Conservation (phyloP, 345 rosid genomes). For the Linum usitatissimum region DNA sequence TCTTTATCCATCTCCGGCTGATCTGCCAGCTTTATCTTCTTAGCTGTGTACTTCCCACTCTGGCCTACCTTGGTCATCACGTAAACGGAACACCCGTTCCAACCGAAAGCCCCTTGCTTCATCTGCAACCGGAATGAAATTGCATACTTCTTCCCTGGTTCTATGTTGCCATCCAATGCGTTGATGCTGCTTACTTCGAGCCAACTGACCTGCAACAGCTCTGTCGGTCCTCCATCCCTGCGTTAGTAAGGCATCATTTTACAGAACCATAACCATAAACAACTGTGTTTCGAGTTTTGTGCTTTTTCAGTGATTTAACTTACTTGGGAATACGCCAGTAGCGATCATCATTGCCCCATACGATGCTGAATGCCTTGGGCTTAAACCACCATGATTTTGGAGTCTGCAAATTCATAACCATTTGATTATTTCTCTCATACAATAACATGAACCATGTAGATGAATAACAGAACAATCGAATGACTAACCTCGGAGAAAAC, state of each 20-base stretch:
- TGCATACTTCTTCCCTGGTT: slow-evolving; percentile 10
- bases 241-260: not conserved
- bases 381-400: not conserved
- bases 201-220: slow-evolving; percentile 47
- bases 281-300: not conserved
- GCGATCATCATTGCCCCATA: slow-evolving; percentile 5
- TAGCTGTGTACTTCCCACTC: slow-evolving; percentile 30
- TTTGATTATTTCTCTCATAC: no score
- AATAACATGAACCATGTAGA: not conserved
- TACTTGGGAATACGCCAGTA: not conserved
- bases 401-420: not conserved
- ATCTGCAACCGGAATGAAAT: slow-evolving; percentile 31
- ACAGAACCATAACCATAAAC: not conserved
- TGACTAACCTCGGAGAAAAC: not conserved
- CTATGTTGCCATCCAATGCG: not conserved
- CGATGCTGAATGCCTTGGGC: not conserved
- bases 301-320: not conserved
- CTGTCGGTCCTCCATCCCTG: not conserved
- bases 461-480: not conserved
- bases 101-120: slow-evolving; percentile 37
- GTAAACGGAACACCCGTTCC: slow-evolving; percentile 35
- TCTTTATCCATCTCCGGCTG: not conserved
- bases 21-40: slow-evolving; percentile 15
- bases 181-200: slow-evolving; percentile 38
- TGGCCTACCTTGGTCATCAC: slow-evolving; percentile 51